These are phyloP conservation scores for Stygiomarasmius scandens DNA, from an alignment of 1,284 basidiomycete genomes.

Conservation along the genomic window DNA sequence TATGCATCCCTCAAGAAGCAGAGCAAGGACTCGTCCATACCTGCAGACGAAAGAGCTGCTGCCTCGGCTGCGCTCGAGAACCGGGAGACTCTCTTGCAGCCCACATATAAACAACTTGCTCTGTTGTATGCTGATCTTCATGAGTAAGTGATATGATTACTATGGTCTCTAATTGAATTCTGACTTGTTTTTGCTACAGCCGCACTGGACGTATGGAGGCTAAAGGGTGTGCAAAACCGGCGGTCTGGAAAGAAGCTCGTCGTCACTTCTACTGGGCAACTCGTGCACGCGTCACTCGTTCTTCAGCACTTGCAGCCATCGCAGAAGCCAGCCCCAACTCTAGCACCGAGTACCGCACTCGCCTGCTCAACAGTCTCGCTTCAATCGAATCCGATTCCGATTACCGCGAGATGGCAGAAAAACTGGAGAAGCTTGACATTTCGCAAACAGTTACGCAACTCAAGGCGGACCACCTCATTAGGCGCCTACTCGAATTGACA, in stretches of 20 bases:
- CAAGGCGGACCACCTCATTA: conserved; percentile 65
- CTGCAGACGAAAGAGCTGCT: conserved; percentile 72
- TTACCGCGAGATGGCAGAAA: conserved; percentile 58
- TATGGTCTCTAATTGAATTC: conserved; percentile 9
- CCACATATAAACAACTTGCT: conserved; percentile 93
- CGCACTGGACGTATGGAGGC: conserved; percentile 97
- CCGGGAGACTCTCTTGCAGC: conserved; percentile 84
- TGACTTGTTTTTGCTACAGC: conserved; percentile 45
- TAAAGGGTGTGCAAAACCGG: conserved; percentile 87
- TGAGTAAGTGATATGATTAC: conserved; percentile 62
- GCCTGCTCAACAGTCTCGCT: conserved; percentile 61
- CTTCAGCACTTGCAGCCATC: conserved; percentile 59
- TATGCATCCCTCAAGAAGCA: conserved; percentile 85
- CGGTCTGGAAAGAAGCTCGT: conserved; percentile 88
- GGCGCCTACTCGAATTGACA: conserved; percentile 61
- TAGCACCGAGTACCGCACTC: conserved; percentile 59
- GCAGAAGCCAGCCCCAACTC: conserved; percentile 66
- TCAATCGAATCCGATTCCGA: conserved; percentile 53
- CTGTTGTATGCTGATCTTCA: conserved; percentile 96
- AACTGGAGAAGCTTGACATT: conserved; percentile 71
- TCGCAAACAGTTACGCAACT: conserved; percentile 60
- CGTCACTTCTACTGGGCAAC: conserved; percentile 96
- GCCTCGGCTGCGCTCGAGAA: conserved; percentile 72
- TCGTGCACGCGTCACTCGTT: conserved; percentile 75
- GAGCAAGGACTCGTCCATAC: conserved; percentile 74